Conservation (phyloP, 371 early-diverging fungal genomes). For the Lichtheimia ramosa region DNA sequence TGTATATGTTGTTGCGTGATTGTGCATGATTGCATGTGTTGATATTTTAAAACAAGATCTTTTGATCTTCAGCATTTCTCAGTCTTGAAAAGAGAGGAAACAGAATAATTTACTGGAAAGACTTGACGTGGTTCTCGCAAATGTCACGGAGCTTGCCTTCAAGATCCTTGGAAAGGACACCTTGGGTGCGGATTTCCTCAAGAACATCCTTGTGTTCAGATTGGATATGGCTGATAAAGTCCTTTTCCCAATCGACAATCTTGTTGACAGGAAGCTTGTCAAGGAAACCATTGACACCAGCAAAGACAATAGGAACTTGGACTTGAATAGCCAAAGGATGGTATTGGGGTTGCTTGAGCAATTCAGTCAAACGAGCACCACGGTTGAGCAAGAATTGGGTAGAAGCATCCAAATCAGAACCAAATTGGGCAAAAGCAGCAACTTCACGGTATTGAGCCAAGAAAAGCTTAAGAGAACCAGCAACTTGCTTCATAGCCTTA, state of each 20-base stretch:
- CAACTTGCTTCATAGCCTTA: constrained; percentile 98
- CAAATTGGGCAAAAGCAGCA: constrained; percentile 98
- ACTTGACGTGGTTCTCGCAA: constrained; percentile 83
- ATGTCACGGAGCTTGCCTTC: constrained; percentile 84
- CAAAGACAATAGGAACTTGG: constrained; percentile 91
- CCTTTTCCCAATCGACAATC: constrained; percentile 89
- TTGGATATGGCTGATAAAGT: constrained; percentile 85
- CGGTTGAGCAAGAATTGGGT: constrained; percentile 97
- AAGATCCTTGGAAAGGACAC: constrained; percentile 70
- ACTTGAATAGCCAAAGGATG: constrained; percentile 88
- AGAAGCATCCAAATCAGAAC: constrained; percentile 96
- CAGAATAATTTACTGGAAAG: constrained; percentile 62
- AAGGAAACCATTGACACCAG: constrained; percentile 97
- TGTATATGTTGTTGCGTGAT: not conserved
- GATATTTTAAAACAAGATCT: not conserved
- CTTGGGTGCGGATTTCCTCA: constrained; percentile 86
- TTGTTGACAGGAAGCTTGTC: constrained; percentile 93
- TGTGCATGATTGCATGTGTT: not conserved
- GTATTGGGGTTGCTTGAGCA: constrained; percentile 95
- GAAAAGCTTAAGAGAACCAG: constrained; percentile 96
- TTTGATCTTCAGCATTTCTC: not conserved
- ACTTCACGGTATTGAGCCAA: constrained; percentile 98
- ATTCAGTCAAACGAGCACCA: constrained; percentile 96
- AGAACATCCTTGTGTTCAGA: constrained; percentile 86
- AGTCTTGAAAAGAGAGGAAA: not conserved